phyloP scores from a whole-genome alignment of 257 asterid species.

The Rauvolfia tetraphylla region DNA sequence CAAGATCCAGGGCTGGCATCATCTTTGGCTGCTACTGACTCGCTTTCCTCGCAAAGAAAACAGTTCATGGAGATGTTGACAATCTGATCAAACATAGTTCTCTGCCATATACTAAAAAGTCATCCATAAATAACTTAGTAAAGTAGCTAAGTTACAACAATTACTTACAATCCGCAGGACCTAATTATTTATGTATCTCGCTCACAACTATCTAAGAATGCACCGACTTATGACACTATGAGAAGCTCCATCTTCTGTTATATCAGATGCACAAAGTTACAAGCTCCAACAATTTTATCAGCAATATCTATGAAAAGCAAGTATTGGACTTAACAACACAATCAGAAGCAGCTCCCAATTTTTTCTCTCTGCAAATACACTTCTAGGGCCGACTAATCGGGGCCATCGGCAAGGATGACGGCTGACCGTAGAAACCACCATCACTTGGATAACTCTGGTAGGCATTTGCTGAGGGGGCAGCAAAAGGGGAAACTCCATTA shows the following conservation, averaged over 20 bases:
- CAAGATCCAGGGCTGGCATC: too few species aligned
- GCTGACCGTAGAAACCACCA: slow-evolving; percentile 52
- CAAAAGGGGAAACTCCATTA: slow-evolving; percentile 33
- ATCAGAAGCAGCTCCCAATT: not conserved
- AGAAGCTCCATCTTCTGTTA: not conserved
- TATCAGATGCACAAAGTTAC: not conserved
- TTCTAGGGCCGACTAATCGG: slow-evolving; percentile 55
- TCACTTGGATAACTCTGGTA: slow-evolving; percentile 56
- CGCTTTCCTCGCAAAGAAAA: too few species aligned
- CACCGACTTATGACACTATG: not conserved
- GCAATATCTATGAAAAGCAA: not conserved
- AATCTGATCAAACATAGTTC: too few species aligned
- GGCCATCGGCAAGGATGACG: slow-evolving; percentile 63
- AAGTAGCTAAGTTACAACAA: slow-evolving; percentile 9
- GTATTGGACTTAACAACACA: not conserved
- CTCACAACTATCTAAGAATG: not conserved
- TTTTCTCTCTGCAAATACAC: not conserved
- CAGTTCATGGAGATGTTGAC: too few species aligned
- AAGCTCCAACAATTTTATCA: not conserved
- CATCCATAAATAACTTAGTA: not conserved
- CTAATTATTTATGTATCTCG: slow-evolving; percentile 10
- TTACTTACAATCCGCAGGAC: slow-evolving; percentile 19
- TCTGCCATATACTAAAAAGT: too few species aligned
- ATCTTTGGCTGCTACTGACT: too few species aligned
- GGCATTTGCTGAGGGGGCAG: slow-evolving; percentile 32